Base-by-base conservation (phyloP, 1,284 basidiomycete genomes). In the Cystobasidiaceae sp. region DNA sequence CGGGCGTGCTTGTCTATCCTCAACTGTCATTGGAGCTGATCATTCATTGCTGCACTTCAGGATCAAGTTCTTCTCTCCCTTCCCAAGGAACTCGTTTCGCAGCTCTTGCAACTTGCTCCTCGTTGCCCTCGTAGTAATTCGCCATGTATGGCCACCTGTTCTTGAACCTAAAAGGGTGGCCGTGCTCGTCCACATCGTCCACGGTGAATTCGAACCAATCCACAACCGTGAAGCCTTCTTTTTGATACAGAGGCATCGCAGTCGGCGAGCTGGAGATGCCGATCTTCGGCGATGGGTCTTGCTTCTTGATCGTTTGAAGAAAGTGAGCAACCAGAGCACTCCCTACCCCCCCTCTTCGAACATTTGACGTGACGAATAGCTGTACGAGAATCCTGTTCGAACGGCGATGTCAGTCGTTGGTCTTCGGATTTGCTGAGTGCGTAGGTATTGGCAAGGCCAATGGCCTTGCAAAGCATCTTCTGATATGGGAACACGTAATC, bases 71-170 rank as follows among this genome's bases (percentile, higher is more conserved):
- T 13, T 23, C 34, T 13, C 27, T 37, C 19, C 56, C 56, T 25
- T 59, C 44, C 17, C 28, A 59, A 33, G 30, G 32, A 13, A 30
- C 11, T 17, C 56, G 21, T n/a, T 30, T 15, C 17, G n/a, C 25
- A 17, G 43, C 21, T 13, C 9, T n/a, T 23, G 45, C 56, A 5
- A 49, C 17, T 15, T 21, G 43, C 21, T 15, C 44, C 32, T 19
- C n/a, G 17, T 46, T 6, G n/a, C 25, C 44, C 17, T 34, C 27
- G 9, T 28, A 59, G 2, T n/a, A 23, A 49, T 59, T 59, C 4
- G 28, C 32, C 56, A 59, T 59, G 44, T 59, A 59, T 21, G 56
- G 56, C 56, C 56, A 59, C 11, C 56, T 25, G 7, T 39, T 34
- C 23, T 30, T 28, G 17, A 46, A 44, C 45, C 9, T 5, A 23